Base-by-base conservation (phyloP, 78 protist genomes). In the Speleostelium caveatum region DNA sequence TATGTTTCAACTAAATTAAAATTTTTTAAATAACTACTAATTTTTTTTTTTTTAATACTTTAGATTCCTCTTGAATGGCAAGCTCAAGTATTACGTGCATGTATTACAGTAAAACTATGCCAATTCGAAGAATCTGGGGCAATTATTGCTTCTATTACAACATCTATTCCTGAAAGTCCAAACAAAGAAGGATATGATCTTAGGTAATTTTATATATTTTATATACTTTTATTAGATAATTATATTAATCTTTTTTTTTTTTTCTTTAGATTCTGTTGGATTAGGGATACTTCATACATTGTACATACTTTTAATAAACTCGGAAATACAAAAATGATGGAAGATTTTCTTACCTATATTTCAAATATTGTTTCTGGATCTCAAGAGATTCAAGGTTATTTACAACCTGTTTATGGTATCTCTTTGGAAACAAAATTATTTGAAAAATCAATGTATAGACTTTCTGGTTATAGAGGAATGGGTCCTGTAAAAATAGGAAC, bases 1-100 rank as follows among this genome's bases (percentile, higher is more conserved):
- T 92, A 69, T 30, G 86, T 87, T 38, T 7, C 21, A 36, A n/a
- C n/a, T n/a, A n/a, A n/a, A n/a, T n/a, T 45, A 21, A 41, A 14
- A 1, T 83, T 60, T n/a, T 4, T 67, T n/a, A n/a, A 10, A 24
- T 53, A 2, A 51, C 33, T 41, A 53, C 12, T 72, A 51, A 71
- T 53, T 71, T 2, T 53, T 5, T n/a, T 12, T 72, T 51, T 33
- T 53, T 1, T 33, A 51, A 51, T 19, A 22, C 30, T 12, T n/a
- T 59, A 87, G 93, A 88, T 88, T 61, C 95, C 95, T 35, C 65
- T 86, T 21, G 95, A 93, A 75, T 93, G 93, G 93, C 95, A 93
- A 75, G 49, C 71, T 12, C 92, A 76, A 71, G 95, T 93, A 30
- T 51, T 93, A 55, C 77, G 95, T 28, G 75, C 95, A 24, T 86